phyloP scores from a whole-genome alignment of 2,329 filamentous ascomycete species.

The Colletotrichum shisoi region DNA sequence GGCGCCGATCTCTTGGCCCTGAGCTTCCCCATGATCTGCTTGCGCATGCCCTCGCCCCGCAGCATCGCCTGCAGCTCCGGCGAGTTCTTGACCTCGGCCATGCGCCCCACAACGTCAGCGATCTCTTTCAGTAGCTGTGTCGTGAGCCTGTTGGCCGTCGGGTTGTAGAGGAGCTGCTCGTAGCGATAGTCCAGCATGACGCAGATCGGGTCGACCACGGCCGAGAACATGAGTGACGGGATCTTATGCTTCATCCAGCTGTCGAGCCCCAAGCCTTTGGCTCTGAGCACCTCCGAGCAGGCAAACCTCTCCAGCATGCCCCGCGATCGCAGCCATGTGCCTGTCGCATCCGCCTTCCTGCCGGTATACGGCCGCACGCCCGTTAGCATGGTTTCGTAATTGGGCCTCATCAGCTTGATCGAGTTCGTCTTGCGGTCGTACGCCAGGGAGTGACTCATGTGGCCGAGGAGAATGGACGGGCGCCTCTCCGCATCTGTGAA shows the following conservation, averaged over 20 bases:
- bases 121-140: slow-evolving; percentile 78
- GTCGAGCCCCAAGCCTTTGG: slow-evolving; percentile 63
- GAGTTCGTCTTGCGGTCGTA: slow-evolving; percentile 53
- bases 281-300: slow-evolving; percentile 68
- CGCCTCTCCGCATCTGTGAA: slow-evolving; percentile 72
- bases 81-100: slow-evolving; percentile 76
- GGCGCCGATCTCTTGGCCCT: slow-evolving; percentile 62
- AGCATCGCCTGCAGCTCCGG: slow-evolving; percentile 65
- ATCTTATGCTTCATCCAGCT: slow-evolving; percentile 77
- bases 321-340: slow-evolving; percentile 45
- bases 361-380: slow-evolving; percentile 40
- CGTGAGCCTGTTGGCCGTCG: slow-evolving; percentile 70
- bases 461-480: slow-evolving; percentile 79
- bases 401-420: slow-evolving; percentile 49
- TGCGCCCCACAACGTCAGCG: slow-evolving; percentile 70
- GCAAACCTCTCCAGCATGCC: slow-evolving; percentile 72
- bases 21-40: slow-evolving; percentile 65
- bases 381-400: slow-evolving; percentile 49
- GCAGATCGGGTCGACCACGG: slow-evolving; percentile 82
- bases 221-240: slow-evolving; percentile 77
- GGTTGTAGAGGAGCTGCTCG: slow-evolving; percentile 73
- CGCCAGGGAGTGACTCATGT: slow-evolving; percentile 59
- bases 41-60: slow-evolving; percentile 68
- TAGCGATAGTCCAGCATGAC: slow-evolving; percentile 80
- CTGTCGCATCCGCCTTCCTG: slow-evolving; percentile 30